These are phyloP conservation scores for Naganishia cerealis DNA, from an alignment of 1,284 basidiomycete genomes.

Conservation along the genomic window DNA sequence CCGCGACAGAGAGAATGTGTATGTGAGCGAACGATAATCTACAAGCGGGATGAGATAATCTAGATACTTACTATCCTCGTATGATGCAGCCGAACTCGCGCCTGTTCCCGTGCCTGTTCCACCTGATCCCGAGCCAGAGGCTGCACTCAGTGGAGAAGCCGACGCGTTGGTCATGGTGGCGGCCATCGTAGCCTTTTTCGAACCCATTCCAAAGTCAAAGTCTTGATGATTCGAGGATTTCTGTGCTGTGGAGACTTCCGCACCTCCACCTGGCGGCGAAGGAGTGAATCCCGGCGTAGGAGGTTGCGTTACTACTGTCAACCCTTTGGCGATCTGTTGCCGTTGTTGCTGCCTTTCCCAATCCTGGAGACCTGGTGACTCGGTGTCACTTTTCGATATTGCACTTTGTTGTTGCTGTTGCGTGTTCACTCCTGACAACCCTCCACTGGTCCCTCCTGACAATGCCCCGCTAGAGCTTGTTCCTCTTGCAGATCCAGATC, in stretches of 20 bases:
- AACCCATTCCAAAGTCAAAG: not conserved
- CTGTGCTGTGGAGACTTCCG: not conserved
- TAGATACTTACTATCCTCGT: slow-evolving; percentile 7
- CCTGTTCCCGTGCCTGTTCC: not conserved
- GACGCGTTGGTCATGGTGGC: slow-evolving; percentile 3
- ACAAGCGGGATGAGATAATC: too few relatives aligned
- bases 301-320: slow-evolving; percentile 21
- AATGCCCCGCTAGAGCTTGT: not conserved
- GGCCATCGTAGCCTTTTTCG: slow-evolving; percentile 3
- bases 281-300: slow-evolving; percentile 6
- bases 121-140: not conserved
- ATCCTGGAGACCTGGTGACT: slow-evolving; percentile 3
- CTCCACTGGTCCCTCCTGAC: not conserved
- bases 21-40: not conserved
- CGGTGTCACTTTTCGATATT: not conserved
- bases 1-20: not conserved
- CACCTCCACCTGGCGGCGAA: not conserved
- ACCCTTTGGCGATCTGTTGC: slow-evolving; percentile 22
- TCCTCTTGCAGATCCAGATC: not conserved
- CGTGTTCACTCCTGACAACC: not conserved
- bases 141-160: slow-evolving; percentile 6
- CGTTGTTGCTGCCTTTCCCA: slow-evolving; percentile 22
- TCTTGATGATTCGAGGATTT: not conserved
- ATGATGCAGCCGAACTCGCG: not conserved
- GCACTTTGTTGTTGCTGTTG: not conserved